A percentile compares a stretch with the other conserved stretches of the same genome.
These are phyloP conservation scores for Raphanus raphanistrum DNA, from an alignment of 345 rosid genomes.

Conservation along the genomic window DNA sequence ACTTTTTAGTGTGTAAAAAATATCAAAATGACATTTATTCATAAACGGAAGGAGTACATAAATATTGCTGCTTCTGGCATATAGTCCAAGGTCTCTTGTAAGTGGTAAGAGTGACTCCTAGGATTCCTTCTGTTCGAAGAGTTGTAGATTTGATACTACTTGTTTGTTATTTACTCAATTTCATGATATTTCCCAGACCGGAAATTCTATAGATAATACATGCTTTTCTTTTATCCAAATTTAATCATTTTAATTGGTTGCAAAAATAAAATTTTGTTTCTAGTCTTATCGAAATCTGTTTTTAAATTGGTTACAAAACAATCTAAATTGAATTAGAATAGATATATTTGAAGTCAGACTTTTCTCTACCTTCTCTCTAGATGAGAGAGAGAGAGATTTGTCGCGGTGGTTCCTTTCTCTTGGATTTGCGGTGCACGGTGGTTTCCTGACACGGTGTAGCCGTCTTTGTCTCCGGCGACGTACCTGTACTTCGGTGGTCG, in stretches of 20 bases:
- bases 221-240: neutral
- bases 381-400: no score
- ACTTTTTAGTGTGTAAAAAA: no score
- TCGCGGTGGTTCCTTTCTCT: no score
- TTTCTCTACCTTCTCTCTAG: no score
- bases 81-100: neutral
- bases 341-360: neutral
- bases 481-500: no score
- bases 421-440: no score
- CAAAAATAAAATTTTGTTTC: neutral
- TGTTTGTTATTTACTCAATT: conserved; percentile 16
- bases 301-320: neutral
- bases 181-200: neutral
- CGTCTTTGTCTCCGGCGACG: no score
- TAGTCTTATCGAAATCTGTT: neutral
- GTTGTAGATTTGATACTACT: conserved; percentile 32
- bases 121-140: conserved; percentile 22
- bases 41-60: neutral
- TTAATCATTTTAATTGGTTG: neutral
- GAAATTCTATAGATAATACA: neutral
- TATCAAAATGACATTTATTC: no score
- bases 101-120: conserved; percentile 28
- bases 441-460: no score
- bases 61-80: neutral
- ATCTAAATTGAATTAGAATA: neutral